Percentiles rank a stretch among this genome's conserved stretches.
Evolutionary conservation across 176 grass and related monocot species (phyloP).

Genomic region (Metroxylon sagu): DNA sequence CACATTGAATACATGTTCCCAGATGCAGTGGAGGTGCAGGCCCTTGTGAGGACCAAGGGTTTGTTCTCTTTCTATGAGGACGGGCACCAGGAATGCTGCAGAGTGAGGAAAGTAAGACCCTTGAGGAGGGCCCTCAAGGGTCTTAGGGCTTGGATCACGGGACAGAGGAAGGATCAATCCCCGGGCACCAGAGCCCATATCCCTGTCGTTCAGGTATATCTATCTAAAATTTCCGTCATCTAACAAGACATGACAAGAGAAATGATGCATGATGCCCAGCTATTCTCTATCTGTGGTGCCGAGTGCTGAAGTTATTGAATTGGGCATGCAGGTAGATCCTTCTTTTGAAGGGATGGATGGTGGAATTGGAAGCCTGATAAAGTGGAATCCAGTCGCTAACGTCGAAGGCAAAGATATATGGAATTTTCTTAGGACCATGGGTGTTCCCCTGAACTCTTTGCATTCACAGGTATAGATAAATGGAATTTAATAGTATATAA

Average conservation of each 20-base stretch:
- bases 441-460: conserved; percentile 78
- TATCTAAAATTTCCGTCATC: too few relatives aligned
- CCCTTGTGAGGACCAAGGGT: conserved; percentile 72
- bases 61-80: conserved; percentile 98
- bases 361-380: conserved; percentile 69
- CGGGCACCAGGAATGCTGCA: conserved; percentile 95
- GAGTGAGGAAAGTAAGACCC: conserved; percentile 79
- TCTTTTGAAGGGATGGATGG: conserved; percentile 71
- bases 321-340: conserved; percentile 55
- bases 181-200: conserved; percentile 76
- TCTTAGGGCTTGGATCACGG: conserved; percentile 86
- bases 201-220: conserved; percentile 65
- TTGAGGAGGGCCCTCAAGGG: conserved; percentile 62
- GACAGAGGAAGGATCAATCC: conserved; percentile 90
- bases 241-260: too few relatives aligned
- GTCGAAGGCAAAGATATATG: conserved; percentile 87
- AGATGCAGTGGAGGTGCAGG: conserved; percentile 67
- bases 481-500: neutral
- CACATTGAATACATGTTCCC: conserved; percentile 97
- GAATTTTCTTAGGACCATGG: conserved; percentile 88
- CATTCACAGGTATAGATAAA: conserved; percentile 46
- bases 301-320: too few relatives aligned
- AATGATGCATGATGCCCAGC: too few relatives aligned
- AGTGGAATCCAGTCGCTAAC: conserved; percentile 93
- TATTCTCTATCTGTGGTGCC: too few relatives aligned